These are phyloP conservation scores for Arabidopsis hybrid DNA, from an alignment of 441 rosid species.

Conservation along the genomic window DNA sequence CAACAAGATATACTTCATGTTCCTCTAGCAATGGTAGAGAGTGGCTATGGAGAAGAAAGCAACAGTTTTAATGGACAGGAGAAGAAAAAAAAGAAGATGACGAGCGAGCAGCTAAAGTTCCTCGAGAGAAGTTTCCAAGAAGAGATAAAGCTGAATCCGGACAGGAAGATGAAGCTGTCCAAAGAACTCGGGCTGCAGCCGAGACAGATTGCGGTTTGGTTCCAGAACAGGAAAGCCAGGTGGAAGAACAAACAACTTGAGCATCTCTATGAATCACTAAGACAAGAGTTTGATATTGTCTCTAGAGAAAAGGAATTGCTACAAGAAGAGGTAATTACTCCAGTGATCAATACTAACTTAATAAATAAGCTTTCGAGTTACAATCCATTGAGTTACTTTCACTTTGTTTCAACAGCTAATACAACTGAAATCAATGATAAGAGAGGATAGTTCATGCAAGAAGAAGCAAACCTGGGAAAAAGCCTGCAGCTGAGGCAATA, in stretches of 20 bases:
- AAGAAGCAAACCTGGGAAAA: constrained; percentile 18
- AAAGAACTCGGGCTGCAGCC: constrained; percentile 87
- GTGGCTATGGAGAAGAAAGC: constrained; percentile 38
- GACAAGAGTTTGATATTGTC: constrained; percentile 66
- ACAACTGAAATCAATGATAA: constrained; percentile 31
- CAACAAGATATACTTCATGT: constrained; percentile 40
- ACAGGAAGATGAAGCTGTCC: constrained; percentile 84
- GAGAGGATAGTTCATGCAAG: constrained; percentile 24
- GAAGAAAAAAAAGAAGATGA: constrained; percentile 81
- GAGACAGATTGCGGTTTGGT: constrained; percentile 92
- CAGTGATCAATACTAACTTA: background rate
- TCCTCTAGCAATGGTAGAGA: constrained; percentile 46
- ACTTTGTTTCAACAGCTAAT: constrained; percentile 33
- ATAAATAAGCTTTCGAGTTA: background rate
- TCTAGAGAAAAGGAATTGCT: constrained; percentile 74
- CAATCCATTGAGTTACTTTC: background rate
- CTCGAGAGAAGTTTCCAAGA: constrained; percentile 87
- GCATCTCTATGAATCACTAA: constrained; percentile 71
- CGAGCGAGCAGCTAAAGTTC: constrained; percentile 69
- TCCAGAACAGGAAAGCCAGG: constrained; percentile 91
- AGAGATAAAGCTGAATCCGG: constrained; percentile 85
- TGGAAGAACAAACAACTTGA: constrained; percentile 95
- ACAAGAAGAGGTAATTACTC: constrained; percentile 75
- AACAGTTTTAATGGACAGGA: constrained; percentile 43
- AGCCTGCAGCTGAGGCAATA: constrained; percentile 6